Evolutionary conservation across 2,329 filamentous ascomycete genomes (phyloP), one percentile per base, ranked within the genome.

Genomic region (Aspergillus ochraceoroseus): DNA sequence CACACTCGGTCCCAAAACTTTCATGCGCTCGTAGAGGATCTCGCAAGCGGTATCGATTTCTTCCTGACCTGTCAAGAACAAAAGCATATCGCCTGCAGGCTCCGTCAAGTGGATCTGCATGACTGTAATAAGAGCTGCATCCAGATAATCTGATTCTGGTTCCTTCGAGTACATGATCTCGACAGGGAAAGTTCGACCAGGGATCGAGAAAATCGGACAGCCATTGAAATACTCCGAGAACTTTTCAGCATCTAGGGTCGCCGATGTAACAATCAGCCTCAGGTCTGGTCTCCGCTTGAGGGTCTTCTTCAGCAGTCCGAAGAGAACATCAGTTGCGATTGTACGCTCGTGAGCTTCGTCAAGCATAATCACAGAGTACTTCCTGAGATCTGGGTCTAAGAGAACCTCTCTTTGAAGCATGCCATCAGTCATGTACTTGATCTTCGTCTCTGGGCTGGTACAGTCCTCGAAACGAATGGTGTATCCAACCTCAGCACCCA

Each of bases 361-460:
- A 54, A 98, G 76, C 83, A 98, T 98, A 58, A 98, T 95, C 46
- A 92, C 87, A 1, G 88, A 94, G 61, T 98, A 98, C 51, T 85
- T 80, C 58, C 77, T 85, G 51, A 98, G 70, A 55, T 95, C 85
- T 0, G 89, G 85, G 61, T 98, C 92, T 52, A 95, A 76, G 36
- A 98, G 75, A 61, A 95, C 88, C 68, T 98, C 92, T 70, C 92
- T 79, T 68, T 95, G 82, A 62, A 98, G 77, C 86, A 96, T 96
- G 65, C 92, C 92, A 57, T 98, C 92, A 11, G 92, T 98, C 90
- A 98, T 95, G 70, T 98, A 98, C 70, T 98, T 98, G 71, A 98
- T 95, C 59, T 83, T 87, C 1, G 92, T 98, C 12, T 82, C 76
- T 2, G 87, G 80, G 49, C 83, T 86, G 0, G 90, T 95, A 61